Evolutionary conservation across 345 rosid genomes (phyloP).

Genomic region (Aquilaria sinensis): DNA sequence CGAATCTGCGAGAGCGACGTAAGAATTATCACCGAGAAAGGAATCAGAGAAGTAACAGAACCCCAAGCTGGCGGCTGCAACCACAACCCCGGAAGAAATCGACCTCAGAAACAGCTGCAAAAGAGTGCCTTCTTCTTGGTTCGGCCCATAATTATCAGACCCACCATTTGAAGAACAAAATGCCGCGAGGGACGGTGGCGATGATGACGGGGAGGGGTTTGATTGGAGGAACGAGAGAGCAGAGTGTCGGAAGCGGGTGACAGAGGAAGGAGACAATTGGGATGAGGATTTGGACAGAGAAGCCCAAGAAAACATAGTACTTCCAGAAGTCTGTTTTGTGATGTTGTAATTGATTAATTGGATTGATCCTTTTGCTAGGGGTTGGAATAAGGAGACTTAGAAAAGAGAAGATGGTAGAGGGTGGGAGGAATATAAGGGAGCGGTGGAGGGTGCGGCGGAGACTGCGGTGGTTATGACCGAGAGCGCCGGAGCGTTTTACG

Average conservation of each 20-base stretch:
- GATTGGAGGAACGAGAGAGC: constrained; percentile 7
- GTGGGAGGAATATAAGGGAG: too few relatives aligned
- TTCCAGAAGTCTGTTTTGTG: not conserved
- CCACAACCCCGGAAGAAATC: constrained; percentile 18
- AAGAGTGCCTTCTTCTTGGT: constrained; percentile 3
- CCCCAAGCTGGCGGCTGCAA: constrained; percentile 34
- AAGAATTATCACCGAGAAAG: constrained; percentile 1
- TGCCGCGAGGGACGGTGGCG: not conserved
- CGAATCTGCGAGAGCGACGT: constrained; percentile 28
- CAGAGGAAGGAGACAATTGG: not conserved
- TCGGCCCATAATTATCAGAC: constrained; percentile 2
- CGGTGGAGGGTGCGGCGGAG: constrained; percentile 1
- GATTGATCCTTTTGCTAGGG: too few relatives aligned
- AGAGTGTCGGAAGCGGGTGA: constrained; percentile 3
- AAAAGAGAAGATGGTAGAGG: too few relatives aligned
- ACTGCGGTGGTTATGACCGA: constrained; percentile 19
- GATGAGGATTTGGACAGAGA: constrained; percentile 19
- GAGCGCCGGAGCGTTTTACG: constrained; percentile 9
- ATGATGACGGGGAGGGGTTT: constrained; percentile 10
- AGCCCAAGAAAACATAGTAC: constrained; percentile 28
- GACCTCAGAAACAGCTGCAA: constrained; percentile 17
- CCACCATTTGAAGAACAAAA: constrained; percentile 8
- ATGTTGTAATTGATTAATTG: too few relatives aligned
- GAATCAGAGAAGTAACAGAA: constrained; percentile 20
- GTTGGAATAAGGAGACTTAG: not conserved